A percentile compares a stretch with the other conserved stretches of the same genome.
Conservation (phyloP, 2,329 filamentous ascomycete genomes). For the Colletotrichum gloeosporioides region DNA sequence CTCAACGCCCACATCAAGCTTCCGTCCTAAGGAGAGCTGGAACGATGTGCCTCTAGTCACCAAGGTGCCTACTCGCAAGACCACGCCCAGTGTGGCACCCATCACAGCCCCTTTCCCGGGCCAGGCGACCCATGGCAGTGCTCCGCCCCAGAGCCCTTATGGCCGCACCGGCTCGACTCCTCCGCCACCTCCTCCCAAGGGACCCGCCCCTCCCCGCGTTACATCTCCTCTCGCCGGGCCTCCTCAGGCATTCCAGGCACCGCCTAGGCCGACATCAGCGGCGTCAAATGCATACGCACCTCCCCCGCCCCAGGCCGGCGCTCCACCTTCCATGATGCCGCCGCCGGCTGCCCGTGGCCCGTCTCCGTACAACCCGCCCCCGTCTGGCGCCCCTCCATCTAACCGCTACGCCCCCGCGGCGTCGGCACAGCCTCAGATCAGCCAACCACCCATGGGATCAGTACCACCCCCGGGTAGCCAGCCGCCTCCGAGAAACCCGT, state of each 20-base stretch:
- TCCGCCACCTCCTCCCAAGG: conserved; percentile 85
- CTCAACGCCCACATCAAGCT: conserved; percentile 70
- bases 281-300: conserved; percentile 71
- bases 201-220: conserved; percentile 70
- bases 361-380: conserved; percentile 87
- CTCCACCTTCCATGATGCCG: conserved; percentile 35
- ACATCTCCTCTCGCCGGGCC: conserved; percentile 72
- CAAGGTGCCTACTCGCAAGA: conserved; percentile 74
- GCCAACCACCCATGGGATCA: conserved; percentile 44
- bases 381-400: conserved; percentile 69
- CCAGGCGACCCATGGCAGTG: conserved; percentile 59
- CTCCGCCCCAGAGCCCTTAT: conserved; percentile 65
- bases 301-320: conserved; percentile 45
- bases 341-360: conserved; percentile 73
- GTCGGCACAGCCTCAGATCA: conserved; percentile 55
- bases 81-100: conserved; percentile 73
- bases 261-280: conserved; percentile 59
- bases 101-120: conserved; percentile 79
- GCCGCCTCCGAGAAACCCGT: conserved; percentile 47
- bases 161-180: conserved; percentile 71
- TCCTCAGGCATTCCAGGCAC: conserved; percentile 51
- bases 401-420: conserved; percentile 79
- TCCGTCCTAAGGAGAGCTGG: conserved; percentile 81
- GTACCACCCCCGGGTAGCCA: conserved; percentile 47
- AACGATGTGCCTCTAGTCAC: conserved; percentile 92